Conservation (phyloP, 257 asterid genomes). For the Prunella vulgaris region DNA sequence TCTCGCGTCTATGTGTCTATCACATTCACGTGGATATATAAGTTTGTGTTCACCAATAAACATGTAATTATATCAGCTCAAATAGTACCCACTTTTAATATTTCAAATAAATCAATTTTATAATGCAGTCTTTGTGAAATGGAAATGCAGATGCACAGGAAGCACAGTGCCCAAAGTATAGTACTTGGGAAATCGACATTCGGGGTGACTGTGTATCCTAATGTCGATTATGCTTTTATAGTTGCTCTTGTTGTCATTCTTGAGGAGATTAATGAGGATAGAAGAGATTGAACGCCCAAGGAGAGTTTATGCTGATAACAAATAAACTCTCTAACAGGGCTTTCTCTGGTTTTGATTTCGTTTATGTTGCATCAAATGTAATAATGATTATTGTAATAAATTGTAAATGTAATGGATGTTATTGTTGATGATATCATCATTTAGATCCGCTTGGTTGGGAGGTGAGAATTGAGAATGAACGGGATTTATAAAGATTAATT, state of each 20-base stretch:
- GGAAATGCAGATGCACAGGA: constrained; percentile 66
- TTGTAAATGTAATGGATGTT: too few species aligned
- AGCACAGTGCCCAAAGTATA: constrained; percentile 46
- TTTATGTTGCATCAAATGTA: neutral
- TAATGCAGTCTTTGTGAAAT: too few species aligned
- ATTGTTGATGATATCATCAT: too few species aligned
- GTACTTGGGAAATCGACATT: constrained; percentile 67
- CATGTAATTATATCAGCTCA: too few species aligned
- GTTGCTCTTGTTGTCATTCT: constrained; percentile 69
- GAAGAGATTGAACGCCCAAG: constrained; percentile 22
- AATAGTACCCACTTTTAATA: neutral
- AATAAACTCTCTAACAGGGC: neutral
- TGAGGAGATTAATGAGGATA: constrained; percentile 63
- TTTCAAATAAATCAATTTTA: neutral
- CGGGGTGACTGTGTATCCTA: constrained; percentile 66
- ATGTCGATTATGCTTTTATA: constrained; percentile 80
- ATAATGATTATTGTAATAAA: neutral
- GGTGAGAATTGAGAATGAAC: too few species aligned
- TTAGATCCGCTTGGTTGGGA: too few species aligned
- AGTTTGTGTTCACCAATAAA: too few species aligned
- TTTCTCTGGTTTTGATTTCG: neutral
- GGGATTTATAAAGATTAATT: too few species aligned
- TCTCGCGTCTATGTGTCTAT: too few species aligned
- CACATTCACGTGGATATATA: too few species aligned
- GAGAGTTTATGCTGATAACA: neutral